Percentiles rank a stretch among this genome's conserved stretches.
Evolutionary conservation across 2,329 filamentous ascomycete species (phyloP).

Genomic region (Xenoacremonium recifei): DNA sequence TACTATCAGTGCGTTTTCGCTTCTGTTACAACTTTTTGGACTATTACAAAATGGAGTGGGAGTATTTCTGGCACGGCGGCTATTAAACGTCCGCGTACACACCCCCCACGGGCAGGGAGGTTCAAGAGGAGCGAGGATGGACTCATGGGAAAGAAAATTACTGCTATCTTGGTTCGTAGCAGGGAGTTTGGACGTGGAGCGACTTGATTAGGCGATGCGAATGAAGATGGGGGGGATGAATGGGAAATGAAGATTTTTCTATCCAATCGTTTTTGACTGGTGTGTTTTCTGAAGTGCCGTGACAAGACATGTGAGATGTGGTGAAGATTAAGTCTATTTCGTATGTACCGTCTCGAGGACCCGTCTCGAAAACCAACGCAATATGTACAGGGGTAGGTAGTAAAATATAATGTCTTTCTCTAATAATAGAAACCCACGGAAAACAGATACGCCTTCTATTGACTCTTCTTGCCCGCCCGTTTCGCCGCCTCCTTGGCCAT

Average conservation of each 20-base stretch:
- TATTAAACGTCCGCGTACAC: conserved; percentile 7
- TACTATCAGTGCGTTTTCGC: too few relatives aligned
- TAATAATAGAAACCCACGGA: too few relatives aligned
- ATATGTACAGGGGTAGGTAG: too few relatives aligned
- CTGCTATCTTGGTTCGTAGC: conserved; percentile 22
- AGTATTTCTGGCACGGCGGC: conserved; percentile 16
- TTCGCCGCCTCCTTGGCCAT: conserved; percentile 70
- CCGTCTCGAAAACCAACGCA: too few relatives aligned
- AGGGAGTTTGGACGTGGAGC: conserved; percentile 21
- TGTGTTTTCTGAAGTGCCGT: too few relatives aligned
- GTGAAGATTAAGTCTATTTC: too few relatives aligned
- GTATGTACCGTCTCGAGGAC: too few relatives aligned
- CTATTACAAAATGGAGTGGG: conserved; percentile 21
- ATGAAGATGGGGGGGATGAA: conserved; percentile 1
- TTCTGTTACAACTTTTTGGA: conserved; percentile 21
- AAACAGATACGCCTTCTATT: too few relatives aligned
- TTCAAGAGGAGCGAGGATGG: conserved; percentile 14
- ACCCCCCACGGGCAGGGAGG: conserved; percentile 11
- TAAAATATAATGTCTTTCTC: too few relatives aligned
- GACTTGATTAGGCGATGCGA: background rate
- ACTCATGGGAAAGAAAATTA: conserved; percentile 14
- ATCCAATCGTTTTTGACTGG: too few relatives aligned
- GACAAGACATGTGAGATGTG: too few relatives aligned
- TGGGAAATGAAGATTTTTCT: conserved; percentile 18
- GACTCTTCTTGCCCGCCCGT: conserved; percentile 36